Percentiles rank a stretch among this genome's conserved stretches.
These are phyloP conservation scores for Plasmodium gonderi DNA, from an alignment of 169 alveolate genomes.

Conservation along the genomic window DNA sequence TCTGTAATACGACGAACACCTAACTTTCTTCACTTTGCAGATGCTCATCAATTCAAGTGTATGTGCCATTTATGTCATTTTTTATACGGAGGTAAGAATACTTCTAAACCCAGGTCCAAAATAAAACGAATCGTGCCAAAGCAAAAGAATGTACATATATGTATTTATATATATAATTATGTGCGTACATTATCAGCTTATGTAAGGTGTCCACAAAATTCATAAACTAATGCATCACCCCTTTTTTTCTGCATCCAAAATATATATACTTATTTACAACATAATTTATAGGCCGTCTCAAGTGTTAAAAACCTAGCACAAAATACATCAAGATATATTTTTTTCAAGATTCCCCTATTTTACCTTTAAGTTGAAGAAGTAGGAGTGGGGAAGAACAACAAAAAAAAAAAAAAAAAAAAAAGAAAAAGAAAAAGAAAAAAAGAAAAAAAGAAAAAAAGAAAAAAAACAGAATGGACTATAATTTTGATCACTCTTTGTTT, in stretches of 20 bases:
- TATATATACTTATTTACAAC: neutral
- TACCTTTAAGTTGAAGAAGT: neutral
- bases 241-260: neutral
- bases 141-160: neutral
- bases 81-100: constrained; percentile 22
- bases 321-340: neutral
- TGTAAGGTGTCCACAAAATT: neutral
- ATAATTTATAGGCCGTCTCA: neutral
- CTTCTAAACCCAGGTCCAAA: neutral
- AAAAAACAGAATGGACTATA: neutral
- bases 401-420: neutral
- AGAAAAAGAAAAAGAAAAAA: neutral
- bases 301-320: neutral
- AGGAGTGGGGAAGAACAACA: neutral
- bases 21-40: constrained; percentile 6
- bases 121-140: too few relatives aligned
- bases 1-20: neutral
- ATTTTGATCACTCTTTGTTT: neutral
- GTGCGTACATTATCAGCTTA: neutral
- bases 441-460: neutral
- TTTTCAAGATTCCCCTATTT: constrained; percentile 29
- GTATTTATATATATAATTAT: too few relatives aligned
- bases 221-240: neutral
- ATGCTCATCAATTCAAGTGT: constrained; percentile 9
- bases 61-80: constrained; percentile 1